Base-by-base conservation (phyloP, 345 rosid species). In the Camelina laxa region DNA sequence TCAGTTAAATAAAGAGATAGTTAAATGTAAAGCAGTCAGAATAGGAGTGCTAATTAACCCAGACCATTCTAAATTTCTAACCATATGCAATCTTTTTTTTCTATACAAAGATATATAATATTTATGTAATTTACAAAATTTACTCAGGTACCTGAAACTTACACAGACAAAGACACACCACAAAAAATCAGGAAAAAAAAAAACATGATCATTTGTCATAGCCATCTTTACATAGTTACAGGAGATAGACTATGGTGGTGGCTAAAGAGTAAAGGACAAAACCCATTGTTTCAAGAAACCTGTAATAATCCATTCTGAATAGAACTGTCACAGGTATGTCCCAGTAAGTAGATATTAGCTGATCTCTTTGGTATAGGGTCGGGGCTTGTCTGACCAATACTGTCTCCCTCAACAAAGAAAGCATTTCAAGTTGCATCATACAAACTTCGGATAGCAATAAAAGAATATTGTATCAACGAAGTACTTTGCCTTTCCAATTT, bases 1-100 rank as follows among this genome's bases (percentile, higher is more conserved):
- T 75, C 56, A 53, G 58, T 33, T 69, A 2, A 75, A 69, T 75
- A 75, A 69, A 60, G 50, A 60, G 54, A 63, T 68, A 75, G 65
- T 21, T 42, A 30, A 27, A 53, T 45, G 39, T 69, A 69, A 41
- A 69, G 38, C 41, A 61, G 74, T 51, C n/a, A 45, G 7, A 20
- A 42, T 75, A 61, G 49, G 20, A 41, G 7, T 75, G 62, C 64
- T 69, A 15, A 53, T 14, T 31, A 60, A 60, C 79, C 20, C 39
- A 51, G 61, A 41, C 31, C 69, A 24, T 50, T 62, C 69, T n/a
- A n/a, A n/a, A n/a, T n/a, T n/a, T n/a, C n/a, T 82, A 68, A 68
- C 79, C 30, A 39, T 55, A 67, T 50, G 54, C 35, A 31, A 49
- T 47, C 51, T 68, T 68, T 5, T 16, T 9, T 39, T 67, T 1